These are phyloP conservation scores for Populus davidiana DNA, from an alignment of 345 rosid genomes.

Conservation along the genomic window DNA sequence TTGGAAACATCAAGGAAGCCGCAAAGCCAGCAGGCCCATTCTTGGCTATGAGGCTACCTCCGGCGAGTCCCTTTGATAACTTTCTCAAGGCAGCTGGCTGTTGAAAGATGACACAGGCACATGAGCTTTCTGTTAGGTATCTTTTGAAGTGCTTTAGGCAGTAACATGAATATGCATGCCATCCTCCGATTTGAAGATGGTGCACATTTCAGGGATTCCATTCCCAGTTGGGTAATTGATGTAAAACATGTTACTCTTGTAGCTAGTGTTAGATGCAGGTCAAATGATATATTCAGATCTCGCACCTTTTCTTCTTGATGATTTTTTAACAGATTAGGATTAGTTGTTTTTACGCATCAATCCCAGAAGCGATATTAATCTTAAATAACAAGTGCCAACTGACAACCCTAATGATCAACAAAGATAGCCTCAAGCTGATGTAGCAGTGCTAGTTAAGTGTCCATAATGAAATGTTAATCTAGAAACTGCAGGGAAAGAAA, in stretches of 20 bases:
- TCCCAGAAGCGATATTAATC: too few species aligned
- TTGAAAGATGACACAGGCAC: constrained; percentile 5
- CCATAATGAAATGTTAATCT: too few species aligned
- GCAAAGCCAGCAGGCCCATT: constrained; percentile 36
- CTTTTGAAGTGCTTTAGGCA: constrained; percentile 28
- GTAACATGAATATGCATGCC: constrained; percentile 9
- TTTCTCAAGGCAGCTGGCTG: constrained; percentile 88
- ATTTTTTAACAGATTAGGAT: too few species aligned
- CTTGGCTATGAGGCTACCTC: constrained; percentile 72
- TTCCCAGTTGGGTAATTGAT: background rate
- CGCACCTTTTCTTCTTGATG: too few species aligned
- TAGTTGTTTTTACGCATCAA: too few species aligned
- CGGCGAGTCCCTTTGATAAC: constrained; percentile 91
- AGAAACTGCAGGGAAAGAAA: too few species aligned
- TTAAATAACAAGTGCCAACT: too few species aligned
- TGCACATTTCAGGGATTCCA: background rate
- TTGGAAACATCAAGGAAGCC: constrained; percentile 14
- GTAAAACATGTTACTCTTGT: background rate
- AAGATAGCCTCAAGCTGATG: background rate
- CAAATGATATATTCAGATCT: too few species aligned
- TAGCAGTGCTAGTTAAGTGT: background rate
- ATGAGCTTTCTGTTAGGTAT: background rate
- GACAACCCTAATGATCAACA: background rate
- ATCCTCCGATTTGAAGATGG: background rate
- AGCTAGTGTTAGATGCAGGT: too few species aligned